These are phyloP conservation scores for Colletotrichum orchidophilum DNA, from an alignment of 2,329 filamentous ascomycete genomes.

Conservation along the genomic window DNA sequence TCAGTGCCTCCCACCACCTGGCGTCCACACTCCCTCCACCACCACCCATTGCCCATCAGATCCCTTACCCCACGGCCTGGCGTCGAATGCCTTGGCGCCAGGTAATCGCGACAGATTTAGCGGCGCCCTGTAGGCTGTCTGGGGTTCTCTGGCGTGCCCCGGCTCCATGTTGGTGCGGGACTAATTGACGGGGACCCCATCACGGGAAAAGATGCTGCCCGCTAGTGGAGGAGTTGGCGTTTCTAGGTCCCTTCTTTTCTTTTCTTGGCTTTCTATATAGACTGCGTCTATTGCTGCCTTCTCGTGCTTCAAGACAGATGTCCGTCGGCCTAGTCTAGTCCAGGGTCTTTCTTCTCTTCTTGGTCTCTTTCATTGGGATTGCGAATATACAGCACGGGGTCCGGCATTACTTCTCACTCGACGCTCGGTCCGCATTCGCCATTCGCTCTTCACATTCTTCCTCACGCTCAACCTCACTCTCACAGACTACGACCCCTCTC, in stretches of 20 bases:
- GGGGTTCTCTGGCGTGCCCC: background rate
- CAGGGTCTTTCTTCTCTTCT: conserved; percentile 5
- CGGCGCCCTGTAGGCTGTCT: background rate
- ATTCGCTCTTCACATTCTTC: background rate
- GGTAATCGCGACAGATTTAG: conserved; percentile 23
- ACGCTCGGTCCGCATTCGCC: background rate
- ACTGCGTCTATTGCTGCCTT: background rate
- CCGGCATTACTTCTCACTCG: background rate
- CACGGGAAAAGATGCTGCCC: background rate
- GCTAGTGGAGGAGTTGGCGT: background rate
- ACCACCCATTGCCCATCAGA: too few relatives aligned
- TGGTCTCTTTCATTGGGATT: background rate
- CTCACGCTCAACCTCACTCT: background rate
- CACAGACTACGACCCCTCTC: background rate
- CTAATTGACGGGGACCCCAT: background rate
- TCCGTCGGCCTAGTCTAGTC: background rate
- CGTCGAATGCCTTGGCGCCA: background rate
- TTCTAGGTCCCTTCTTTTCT: background rate
- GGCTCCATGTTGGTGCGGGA: background rate
- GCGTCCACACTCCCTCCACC: background rate
- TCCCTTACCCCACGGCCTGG: background rate
- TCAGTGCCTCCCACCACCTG: background rate
- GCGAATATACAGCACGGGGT: background rate
- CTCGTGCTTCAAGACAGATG: background rate
- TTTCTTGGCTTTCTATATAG: conserved; percentile 27